Percentiles rank a stretch among this genome's conserved stretches.
Evolutionary conservation across 352 stramenopile species (phyloP).

Genomic region (Pythium phragmiticola): DNA sequence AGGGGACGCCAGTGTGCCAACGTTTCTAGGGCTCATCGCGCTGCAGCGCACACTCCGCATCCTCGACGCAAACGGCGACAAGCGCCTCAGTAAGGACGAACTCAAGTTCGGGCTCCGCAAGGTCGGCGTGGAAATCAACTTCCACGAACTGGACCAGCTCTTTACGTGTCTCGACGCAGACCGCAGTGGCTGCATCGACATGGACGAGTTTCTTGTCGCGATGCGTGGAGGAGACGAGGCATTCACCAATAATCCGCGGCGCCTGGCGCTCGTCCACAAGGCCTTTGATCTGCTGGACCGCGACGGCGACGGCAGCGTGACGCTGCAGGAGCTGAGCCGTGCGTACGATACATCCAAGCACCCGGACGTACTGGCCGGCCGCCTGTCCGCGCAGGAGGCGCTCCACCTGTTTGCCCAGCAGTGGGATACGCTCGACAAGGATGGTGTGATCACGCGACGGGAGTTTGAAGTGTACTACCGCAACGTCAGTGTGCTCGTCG

Average conservation of each 20-base stretch:
- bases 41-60: constrained; percentile 43
- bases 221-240: constrained; percentile 51
- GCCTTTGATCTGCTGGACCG: constrained; percentile 76
- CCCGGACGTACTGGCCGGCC: constrained; percentile 47
- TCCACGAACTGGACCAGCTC: constrained; percentile 63
- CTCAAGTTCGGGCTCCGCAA: constrained; percentile 52
- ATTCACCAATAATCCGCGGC: constrained; percentile 17
- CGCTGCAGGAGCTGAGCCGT: constrained; percentile 45
- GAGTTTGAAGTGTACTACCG: constrained; percentile 72
- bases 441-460: constrained; percentile 34
- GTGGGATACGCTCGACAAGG: constrained; percentile 36
- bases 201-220: constrained; percentile 64
- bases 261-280: constrained; percentile 52
- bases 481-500: constrained; percentile 68
- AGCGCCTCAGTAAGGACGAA: constrained; percentile 55
- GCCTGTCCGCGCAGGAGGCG: constrained; percentile 33
- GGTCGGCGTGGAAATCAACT: constrained; percentile 57
- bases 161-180: constrained; percentile 72
- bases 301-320: constrained; percentile 48
- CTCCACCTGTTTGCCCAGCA: constrained; percentile 40
- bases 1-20: neutral
- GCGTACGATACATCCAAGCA: constrained; percentile 55
- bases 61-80: constrained; percentile 44
- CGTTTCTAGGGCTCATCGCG: constrained; percentile 30
- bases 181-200: constrained; percentile 61